phyloP scores from a whole-genome alignment of 2,329 filamentous ascomycete genomes.

The Ploettnerulaceae sp. region DNA sequence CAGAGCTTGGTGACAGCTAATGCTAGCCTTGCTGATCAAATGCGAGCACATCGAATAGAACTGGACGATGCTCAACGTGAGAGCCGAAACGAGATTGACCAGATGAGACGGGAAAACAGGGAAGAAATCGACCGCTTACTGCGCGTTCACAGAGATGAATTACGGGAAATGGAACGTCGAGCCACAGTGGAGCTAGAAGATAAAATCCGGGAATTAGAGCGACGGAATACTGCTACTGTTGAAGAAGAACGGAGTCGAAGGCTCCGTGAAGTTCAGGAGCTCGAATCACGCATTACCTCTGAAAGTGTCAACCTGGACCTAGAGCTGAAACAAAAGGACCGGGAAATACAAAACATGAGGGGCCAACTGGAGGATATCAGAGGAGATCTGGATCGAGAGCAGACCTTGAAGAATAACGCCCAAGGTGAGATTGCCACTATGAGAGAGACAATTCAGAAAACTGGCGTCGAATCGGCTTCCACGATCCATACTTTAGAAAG shows the following conservation, averaged over 20 bases:
- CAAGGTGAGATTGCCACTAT: conserved; percentile 46
- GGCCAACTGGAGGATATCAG: conserved; percentile 44
- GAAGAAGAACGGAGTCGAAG: conserved; percentile 58
- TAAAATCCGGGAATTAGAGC: conserved; percentile 31
- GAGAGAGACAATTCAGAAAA: conserved; percentile 37
- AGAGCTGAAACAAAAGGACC: conserved; percentile 42
- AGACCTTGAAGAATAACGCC: conserved; percentile 38
- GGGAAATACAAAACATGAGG: conserved; percentile 47
- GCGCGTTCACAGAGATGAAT: conserved; percentile 61
- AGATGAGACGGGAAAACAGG: conserved; percentile 45
- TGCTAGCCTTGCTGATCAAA: conserved; percentile 45
- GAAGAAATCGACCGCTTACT: conserved; percentile 54
- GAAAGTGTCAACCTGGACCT: conserved; percentile 38
- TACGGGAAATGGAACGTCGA: conserved; percentile 59
- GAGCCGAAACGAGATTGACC: conserved; percentile 52
- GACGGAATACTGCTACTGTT: conserved; percentile 43
- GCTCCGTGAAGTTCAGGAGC: conserved; percentile 59
- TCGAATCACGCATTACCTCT: conserved; percentile 48
- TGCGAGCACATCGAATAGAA: conserved; percentile 46
- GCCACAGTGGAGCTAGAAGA: conserved; percentile 45
- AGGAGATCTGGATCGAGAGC: conserved; percentile 57
- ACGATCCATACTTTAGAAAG: conserved; percentile 66
- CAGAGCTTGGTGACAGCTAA: conserved; percentile 45
- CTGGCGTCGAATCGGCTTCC: conserved; percentile 53
- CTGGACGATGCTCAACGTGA: conserved; percentile 50